A percentile compares a stretch with the other conserved stretches of the same genome.
Evolutionary conservation across 257 asterid species (phyloP).

Genomic region (Nemophila menziesii): DNA sequence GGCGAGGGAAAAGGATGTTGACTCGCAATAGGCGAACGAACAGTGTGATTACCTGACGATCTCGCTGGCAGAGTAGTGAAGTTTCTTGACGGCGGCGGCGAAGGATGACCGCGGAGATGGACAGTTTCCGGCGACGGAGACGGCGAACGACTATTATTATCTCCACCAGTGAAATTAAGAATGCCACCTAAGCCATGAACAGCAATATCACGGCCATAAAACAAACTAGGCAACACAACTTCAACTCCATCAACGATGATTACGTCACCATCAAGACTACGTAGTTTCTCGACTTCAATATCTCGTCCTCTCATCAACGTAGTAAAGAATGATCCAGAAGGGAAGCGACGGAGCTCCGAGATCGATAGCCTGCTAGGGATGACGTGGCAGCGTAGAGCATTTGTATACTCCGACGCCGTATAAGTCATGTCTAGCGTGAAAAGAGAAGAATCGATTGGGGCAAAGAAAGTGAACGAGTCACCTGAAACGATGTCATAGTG

Average conservation of each 20-base stretch:
- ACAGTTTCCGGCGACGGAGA: background rate
- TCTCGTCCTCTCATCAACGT: conserved; percentile 5
- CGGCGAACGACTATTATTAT: background rate
- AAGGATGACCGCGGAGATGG: background rate
- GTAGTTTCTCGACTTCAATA: background rate
- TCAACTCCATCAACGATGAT: conserved; percentile 12
- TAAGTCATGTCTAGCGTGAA: conserved; percentile 21
- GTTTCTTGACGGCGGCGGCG: background rate
- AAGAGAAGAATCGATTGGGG: conserved; percentile 20
- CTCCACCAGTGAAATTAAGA: conserved; percentile 9
- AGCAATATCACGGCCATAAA: conserved; percentile 17
- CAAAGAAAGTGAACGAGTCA: conserved; percentile 22
- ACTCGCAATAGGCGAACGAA: background rate
- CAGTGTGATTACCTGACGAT: background rate
- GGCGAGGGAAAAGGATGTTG: background rate
- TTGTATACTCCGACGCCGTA: conserved; percentile 18
- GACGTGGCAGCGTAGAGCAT: conserved; percentile 27
- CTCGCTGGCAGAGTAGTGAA: background rate
- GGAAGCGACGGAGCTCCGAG: conserved; percentile 12
- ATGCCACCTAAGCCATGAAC: conserved; percentile 29
- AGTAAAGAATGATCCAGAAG: conserved; percentile 3
- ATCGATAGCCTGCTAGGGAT: conserved; percentile 16
- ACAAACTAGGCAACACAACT: conserved; percentile 19
- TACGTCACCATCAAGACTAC: background rate
- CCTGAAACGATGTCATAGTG: conserved; percentile 12